These are phyloP conservation scores for Monilinia laxa DNA, from an alignment of 2,329 filamentous ascomycete species.

Conservation along the genomic window DNA sequence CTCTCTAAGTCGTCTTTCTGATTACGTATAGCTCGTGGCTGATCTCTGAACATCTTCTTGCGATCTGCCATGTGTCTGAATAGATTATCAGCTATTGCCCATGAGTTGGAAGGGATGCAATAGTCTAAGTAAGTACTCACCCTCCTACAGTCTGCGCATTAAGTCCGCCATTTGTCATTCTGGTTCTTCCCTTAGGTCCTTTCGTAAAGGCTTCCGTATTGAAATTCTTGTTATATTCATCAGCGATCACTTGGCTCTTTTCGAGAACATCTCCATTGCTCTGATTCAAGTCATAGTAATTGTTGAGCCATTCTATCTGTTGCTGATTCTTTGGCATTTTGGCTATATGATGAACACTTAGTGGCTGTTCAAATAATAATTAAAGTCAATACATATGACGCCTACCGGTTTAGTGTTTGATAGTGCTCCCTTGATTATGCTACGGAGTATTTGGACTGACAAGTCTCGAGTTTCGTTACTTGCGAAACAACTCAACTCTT, in stretches of 20 bases:
- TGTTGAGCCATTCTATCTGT: not conserved
- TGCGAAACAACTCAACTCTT: not conserved
- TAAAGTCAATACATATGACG: not conserved
- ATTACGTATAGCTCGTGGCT: constrained; percentile 6
- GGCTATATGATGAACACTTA: not conserved
- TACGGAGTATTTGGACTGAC: not conserved
- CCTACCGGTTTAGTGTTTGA: not conserved
- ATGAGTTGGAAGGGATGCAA: no score
- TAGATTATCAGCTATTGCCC: not conserved
- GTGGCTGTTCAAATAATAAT: not conserved
- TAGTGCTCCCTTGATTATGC: not conserved
- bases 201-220: not conserved
- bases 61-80: not conserved
- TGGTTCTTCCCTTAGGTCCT: not conserved
- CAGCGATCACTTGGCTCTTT: not conserved
- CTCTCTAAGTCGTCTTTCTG: not conserved
- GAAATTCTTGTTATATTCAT: not conserved
- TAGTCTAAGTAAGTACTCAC: not conserved
- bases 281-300: not conserved
- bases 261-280: not conserved
- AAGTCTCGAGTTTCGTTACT: not conserved
- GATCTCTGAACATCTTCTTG: not conserved
- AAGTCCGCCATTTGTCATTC: constrained; percentile 5
- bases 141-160: not conserved
- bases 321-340: not conserved